Percentiles rank a stretch among this genome's conserved stretches.
These are phyloP conservation scores for Stromatinia cepivora DNA, from an alignment of 2,329 filamentous ascomycete species.

Conservation along the genomic window DNA sequence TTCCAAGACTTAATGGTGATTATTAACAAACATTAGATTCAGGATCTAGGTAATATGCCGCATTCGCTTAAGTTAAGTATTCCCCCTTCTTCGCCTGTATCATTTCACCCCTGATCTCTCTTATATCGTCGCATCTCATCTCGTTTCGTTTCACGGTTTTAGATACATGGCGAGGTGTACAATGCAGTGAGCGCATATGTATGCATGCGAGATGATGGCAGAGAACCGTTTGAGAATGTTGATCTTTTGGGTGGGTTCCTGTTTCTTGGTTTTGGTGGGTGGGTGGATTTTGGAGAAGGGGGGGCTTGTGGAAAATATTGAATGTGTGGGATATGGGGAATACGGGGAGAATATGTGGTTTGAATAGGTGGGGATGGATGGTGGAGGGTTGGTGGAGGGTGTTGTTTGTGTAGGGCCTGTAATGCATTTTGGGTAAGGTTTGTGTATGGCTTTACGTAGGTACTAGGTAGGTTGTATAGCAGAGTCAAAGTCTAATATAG, in stretches of 20 bases:
- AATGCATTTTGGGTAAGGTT: no score
- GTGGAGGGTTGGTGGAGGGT: no score
- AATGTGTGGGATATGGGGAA: not conserved
- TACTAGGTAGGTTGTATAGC: no score
- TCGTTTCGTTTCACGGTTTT: not conserved
- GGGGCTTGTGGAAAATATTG: not conserved
- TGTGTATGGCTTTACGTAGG: no score
- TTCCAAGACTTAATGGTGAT: constrained; percentile 15
- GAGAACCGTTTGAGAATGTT: not conserved
- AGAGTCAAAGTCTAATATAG: no score
- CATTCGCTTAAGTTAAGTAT: not conserved
- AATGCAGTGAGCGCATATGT: not conserved
- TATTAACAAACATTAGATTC: not conserved
- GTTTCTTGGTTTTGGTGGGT: not conserved
- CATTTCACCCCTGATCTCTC: not conserved
- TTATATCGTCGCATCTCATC: not conserved
- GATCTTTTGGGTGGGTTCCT: not conserved
- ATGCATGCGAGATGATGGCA: not conserved
- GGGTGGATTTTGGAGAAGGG: not conserved
- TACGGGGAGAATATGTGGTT: not conserved
- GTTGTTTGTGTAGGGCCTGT: no score
- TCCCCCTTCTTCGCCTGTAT: not conserved
- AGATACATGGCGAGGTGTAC: not conserved
- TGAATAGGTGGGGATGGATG: not conserved
- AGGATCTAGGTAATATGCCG: not conserved